A percentile compares a stretch with the other conserved stretches of the same genome.
phyloP scores from a whole-genome alignment of 768 basidiomycete species.

The Boletus rubescentipes region DNA sequence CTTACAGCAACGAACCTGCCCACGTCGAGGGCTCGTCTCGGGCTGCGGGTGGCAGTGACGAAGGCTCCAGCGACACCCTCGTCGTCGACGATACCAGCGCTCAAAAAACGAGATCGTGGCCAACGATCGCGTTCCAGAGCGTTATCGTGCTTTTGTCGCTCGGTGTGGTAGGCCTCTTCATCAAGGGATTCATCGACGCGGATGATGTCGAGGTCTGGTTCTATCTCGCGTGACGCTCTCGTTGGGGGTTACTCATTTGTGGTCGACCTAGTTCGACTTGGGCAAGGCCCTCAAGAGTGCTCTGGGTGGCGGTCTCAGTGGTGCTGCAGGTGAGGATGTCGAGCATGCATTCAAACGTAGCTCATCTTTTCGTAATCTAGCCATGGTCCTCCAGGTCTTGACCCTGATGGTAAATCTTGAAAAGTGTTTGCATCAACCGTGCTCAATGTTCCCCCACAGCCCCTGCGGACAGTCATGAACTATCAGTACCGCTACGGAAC shows the following conservation, averaged over 20 bases:
- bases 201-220: constrained; percentile 62
- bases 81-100: neutral
- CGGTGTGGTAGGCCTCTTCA: constrained; percentile 47
- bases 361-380: constrained; percentile 35
- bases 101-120: constrained; percentile 13
- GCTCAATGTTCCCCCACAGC: constrained; percentile 41
- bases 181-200: constrained; percentile 70
- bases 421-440: neutral
- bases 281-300: constrained; percentile 75
- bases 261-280: constrained; percentile 70
- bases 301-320: constrained; percentile 86
- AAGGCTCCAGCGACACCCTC: constrained; percentile 13
- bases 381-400: constrained; percentile 94
- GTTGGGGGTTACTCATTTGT: constrained; percentile 47
- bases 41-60: constrained; percentile 10
- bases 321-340: constrained; percentile 63
- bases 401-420: constrained; percentile 61
- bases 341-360: neutral
- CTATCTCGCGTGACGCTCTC: constrained; percentile 20
- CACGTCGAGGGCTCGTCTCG: neutral
- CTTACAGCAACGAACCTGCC: constrained; percentile 14
- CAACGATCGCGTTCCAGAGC: constrained; percentile 27
- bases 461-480: constrained; percentile 97
- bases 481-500: constrained; percentile 93
- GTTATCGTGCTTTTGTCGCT: constrained; percentile 37